Percentiles rank a stretch among this genome's conserved stretches.
Conservation (phyloP, 306 rosid genomes). For the Malus sieversii region DNA sequence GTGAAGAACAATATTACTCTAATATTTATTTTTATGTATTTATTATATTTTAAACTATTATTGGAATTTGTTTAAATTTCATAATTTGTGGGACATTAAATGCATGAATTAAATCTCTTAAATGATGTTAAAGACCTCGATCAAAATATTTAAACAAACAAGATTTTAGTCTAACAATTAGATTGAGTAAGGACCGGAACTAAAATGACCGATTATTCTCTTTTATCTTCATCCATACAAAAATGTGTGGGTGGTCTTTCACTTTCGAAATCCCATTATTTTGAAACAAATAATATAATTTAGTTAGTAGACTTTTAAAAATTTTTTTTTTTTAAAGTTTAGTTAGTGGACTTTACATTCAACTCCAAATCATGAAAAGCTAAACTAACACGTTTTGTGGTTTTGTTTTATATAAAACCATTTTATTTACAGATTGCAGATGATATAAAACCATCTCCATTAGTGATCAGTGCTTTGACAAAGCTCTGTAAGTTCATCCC, state of each 20-base stretch:
- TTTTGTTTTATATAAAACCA: neutral
- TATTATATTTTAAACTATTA: no score
- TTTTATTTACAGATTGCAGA: conserved; percentile 56
- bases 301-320: neutral
- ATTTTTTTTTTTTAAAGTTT: no score
- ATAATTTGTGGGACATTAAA: no score
- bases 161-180: no score
- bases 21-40: no score
- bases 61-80: no score
- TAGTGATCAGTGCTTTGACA: conserved; percentile 31
- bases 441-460: conserved; percentile 45
- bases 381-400: neutral
- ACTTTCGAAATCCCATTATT: neutral
- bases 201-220: no score
- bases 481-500: conserved; percentile 53
- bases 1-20: no score
- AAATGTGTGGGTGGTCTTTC: neutral
- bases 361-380: neutral
- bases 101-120: no score
- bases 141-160: no score
- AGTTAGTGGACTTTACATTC: neutral
- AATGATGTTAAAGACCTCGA: no score
- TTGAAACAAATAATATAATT: neutral
- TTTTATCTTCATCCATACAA: neutral
- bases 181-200: no score